Percentiles rank a stretch among this genome's conserved stretches.
These are phyloP conservation scores for Yarrowia hollandica DNA, from an alignment of 805 yeast genomes.

Conservation along the genomic window DNA sequence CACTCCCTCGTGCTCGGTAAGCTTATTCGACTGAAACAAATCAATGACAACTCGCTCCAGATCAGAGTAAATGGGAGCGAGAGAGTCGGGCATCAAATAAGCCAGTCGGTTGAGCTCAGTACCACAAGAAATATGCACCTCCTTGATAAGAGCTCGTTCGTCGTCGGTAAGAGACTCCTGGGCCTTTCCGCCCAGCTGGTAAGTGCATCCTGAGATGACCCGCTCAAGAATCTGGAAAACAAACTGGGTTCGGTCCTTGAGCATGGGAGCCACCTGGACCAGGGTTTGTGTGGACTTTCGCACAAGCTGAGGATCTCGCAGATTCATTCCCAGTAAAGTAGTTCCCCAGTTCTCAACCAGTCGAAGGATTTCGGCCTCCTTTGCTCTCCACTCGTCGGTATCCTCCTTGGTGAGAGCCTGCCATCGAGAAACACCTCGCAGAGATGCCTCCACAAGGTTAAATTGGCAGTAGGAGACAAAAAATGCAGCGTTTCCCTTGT, in stretches of 20 bases:
- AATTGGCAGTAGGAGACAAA: slow-evolving; percentile 79
- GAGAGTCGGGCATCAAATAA: slow-evolving; percentile 87
- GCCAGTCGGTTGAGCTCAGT: slow-evolving; percentile 93
- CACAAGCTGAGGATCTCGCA: slow-evolving; percentile 75
- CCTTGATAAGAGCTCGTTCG: slow-evolving; percentile 76
- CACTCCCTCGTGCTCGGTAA: slow-evolving; percentile 88
- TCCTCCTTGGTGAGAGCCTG: slow-evolving; percentile 58
- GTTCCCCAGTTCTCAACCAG: slow-evolving; percentile 58
- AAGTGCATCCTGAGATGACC: slow-evolving; percentile 81
- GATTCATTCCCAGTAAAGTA: slow-evolving; percentile 64
- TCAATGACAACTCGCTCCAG: slow-evolving; percentile 77
- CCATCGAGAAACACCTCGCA: slow-evolving; percentile 95
- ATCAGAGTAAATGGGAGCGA: slow-evolving; percentile 77
- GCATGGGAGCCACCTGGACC: slow-evolving; percentile 89
- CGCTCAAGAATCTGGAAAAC: slow-evolving; percentile 85
- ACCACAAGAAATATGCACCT: slow-evolving; percentile 87
- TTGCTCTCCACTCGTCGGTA: slow-evolving; percentile 53
- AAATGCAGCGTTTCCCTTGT: slow-evolving; percentile 60
- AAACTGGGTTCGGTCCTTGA: slow-evolving; percentile 70
- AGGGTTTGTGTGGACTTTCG: slow-evolving; percentile 87
- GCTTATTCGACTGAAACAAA: slow-evolving; percentile 64
- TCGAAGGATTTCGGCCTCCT: slow-evolving; percentile 52
- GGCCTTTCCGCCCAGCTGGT: slow-evolving; percentile 55
- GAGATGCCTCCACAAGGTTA: slow-evolving; percentile 81
- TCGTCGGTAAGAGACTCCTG: slow-evolving; percentile 59